Percentiles rank a stretch among this genome's conserved stretches.
These are phyloP conservation scores for Jaapia argillacea DNA, from an alignment of 768 basidiomycete genomes.

Conservation along the genomic window DNA sequence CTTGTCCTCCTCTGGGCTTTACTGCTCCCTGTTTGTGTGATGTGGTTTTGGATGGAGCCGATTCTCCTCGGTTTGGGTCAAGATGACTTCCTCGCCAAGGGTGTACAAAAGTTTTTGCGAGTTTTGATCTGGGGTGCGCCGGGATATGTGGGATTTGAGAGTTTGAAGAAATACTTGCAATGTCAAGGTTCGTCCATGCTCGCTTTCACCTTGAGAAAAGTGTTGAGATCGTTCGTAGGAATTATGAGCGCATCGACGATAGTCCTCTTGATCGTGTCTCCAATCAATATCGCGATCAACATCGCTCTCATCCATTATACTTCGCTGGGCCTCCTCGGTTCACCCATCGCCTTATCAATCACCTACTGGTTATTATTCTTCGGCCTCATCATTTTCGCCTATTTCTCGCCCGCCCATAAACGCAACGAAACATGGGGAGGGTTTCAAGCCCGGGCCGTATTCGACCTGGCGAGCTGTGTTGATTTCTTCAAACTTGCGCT, in stretches of 20 bases:
- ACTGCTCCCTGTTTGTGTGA: conserved; percentile 47
- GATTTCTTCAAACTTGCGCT: conserved; percentile 56
- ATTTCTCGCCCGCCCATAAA: conserved; percentile 39
- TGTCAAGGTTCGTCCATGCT: conserved; percentile 47
- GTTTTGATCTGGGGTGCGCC: conserved; percentile 57
- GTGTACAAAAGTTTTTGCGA: conserved; percentile 58
- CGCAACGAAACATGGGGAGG: conserved; percentile 60
- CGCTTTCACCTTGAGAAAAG: background rate
- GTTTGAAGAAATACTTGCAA: conserved; percentile 71
- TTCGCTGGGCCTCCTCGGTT: conserved; percentile 51
- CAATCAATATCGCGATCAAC: conserved; percentile 55
- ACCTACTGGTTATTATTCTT: conserved; percentile 64
- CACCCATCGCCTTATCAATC: conserved; percentile 54
- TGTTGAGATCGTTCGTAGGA: conserved; percentile 26
- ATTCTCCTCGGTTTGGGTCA: conserved; percentile 57
- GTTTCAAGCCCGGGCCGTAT: conserved; percentile 30
- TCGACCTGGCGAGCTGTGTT: conserved; percentile 40
- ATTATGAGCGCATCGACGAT: conserved; percentile 67
- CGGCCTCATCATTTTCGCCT: conserved; percentile 39
- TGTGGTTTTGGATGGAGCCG: conserved; percentile 60
- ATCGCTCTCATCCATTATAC: conserved; percentile 56
- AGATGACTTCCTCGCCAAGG: conserved; percentile 39
- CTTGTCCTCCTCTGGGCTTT: conserved; percentile 53
- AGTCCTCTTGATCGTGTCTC: conserved; percentile 51
- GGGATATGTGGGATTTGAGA: conserved; percentile 68